Evolutionary conservation across 139 green algal species (phyloP), one percentile per base, ranked within the genome.

Genomic region (Marvania coccoides): DNA sequence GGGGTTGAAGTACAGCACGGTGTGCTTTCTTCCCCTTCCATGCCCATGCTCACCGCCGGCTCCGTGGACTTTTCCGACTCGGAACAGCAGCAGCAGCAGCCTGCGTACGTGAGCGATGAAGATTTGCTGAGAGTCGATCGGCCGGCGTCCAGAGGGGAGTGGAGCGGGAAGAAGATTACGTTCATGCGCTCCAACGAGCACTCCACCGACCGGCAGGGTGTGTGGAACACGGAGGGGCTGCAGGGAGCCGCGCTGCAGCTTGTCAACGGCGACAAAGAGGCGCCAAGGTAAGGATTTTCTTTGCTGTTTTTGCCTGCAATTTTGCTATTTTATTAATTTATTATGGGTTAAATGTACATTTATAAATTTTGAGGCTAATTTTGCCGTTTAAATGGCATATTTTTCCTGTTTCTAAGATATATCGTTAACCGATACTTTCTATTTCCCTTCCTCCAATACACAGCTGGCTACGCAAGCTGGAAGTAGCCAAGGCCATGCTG

Each of bases 151-250:
- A 68, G 72, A 45, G 63, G 65, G 62, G 61, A 77, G 47, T 84
- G 79, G 84, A 47, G 74, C 55, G 80, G 78, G 4, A 56, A 40
- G 34, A 60, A 81, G 15, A 56, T 82, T 8, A 9, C 39, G 5
- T 97, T 96, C 67, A 93, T 96, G 81, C 82, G 72, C 56, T 73
- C 47, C 69, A 95, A 95, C 65, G 73, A 88, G 35, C 85, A 95
- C 71, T 31, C n/a, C 47, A 57, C 71, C 10, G 77, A 88, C 29
- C 81, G 84, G 26, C 26, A 36, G 13, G 85, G 88, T 36, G 39
- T 70, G 36, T 95, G 88, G 85, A 63, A 85, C 65, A 87, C 80
- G 2, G 64, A 75, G 2, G 82, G 83, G 14, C 72, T 95, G 65
- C 3, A 82, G 7, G 83, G 77, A 4, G 55, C 61, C 5, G 69